phyloP scores from a whole-genome alignment of 2,329 filamentous ascomycete genomes.

The Parafenestella ontariensis region DNA sequence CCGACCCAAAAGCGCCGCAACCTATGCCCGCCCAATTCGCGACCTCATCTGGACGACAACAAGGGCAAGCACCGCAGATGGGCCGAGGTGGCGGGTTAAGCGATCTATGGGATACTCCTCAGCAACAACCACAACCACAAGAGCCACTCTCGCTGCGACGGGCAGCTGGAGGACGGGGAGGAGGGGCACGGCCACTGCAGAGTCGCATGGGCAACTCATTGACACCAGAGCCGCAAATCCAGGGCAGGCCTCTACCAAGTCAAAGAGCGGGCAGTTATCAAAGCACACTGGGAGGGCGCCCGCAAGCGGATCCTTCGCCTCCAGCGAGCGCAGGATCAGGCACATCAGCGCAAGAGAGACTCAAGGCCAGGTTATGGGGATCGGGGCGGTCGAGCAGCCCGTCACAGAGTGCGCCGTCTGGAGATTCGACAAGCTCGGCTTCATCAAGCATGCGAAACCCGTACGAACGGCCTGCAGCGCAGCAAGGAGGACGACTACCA shows the following conservation, averaged over 20 bases:
- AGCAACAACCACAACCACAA: constrained; percentile 46
- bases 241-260: constrained; percentile 71
- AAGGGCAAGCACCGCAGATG: constrained; percentile 31
- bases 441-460: constrained; percentile 27
- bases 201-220: constrained; percentile 41
- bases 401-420: constrained; percentile 41
- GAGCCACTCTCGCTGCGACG: constrained; percentile 52
- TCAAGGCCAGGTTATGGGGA: constrained; percentile 83
- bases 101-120: constrained; percentile 65
- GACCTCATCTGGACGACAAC: constrained; percentile 53
- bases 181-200: constrained; percentile 34
- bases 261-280: constrained; percentile 80
- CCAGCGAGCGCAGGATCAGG: constrained; percentile 48
- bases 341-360: constrained; percentile 76
- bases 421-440: constrained; percentile 22
- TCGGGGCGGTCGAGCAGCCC: constrained; percentile 67
- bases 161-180: constrained; percentile 54
- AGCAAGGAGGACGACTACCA: constrained; percentile 29
- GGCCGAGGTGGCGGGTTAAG: constrained; percentile 58
- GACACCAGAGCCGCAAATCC: constrained; percentile 42
- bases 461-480: constrained; percentile 32
- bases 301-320: constrained; percentile 43
- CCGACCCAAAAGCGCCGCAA: constrained; percentile 77
- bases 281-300: constrained; percentile 51
- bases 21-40: constrained; percentile 59